Evolutionary conservation across 1,284 basidiomycete species (phyloP), one percentile per base, ranked within the genome.

Genomic region (Rugosomyces carneus): DNA sequence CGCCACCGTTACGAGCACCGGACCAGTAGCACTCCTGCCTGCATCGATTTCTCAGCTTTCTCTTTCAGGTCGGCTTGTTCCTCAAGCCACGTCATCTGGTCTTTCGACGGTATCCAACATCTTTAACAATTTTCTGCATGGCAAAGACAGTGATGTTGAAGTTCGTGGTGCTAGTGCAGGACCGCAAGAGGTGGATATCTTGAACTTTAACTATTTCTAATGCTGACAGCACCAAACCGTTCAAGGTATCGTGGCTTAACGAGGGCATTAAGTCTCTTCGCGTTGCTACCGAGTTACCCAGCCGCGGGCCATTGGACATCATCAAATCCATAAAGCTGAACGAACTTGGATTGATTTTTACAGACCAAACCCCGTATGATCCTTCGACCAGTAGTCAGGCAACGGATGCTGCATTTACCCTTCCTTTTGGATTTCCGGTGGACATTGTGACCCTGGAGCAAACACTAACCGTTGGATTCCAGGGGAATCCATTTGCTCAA

Each of bases 61-160:
- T 6, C 68, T 90, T 23, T 68, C 66, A 10, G 86, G 86, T 36
- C 77, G 83, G 8, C 70, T 90, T 36, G 62, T 87, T 19, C 81
- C 81, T 1, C 86, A 90, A 57, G 65, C 58, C 20, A 69, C 70
- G 16, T 46, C 65, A 2, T 62, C 68, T 23, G 86, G 80, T 0
- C 72, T 89, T 24, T 72, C 71, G 2, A 66, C 65, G 1, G 78
- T 89, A 2, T 87, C 85, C 1, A 62, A 67, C 15, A 70, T 89
- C 34, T 89, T 89, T 66, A 89, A 85, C 48, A 78, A 76, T 48
- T 89, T 86, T 56, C 73, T 89, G 1, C 83, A 84, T 42, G 84
- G 84, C 3, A 62, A 77, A 54, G 72, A 82, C 53, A 84, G 80
- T 44, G 61, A 75, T 42, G 70, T 90, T 15, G 58, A 68, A 19